These are phyloP conservation scores for Fusarium coicis DNA, from an alignment of 2,329 filamentous ascomycete genomes.

Conservation along the genomic window DNA sequence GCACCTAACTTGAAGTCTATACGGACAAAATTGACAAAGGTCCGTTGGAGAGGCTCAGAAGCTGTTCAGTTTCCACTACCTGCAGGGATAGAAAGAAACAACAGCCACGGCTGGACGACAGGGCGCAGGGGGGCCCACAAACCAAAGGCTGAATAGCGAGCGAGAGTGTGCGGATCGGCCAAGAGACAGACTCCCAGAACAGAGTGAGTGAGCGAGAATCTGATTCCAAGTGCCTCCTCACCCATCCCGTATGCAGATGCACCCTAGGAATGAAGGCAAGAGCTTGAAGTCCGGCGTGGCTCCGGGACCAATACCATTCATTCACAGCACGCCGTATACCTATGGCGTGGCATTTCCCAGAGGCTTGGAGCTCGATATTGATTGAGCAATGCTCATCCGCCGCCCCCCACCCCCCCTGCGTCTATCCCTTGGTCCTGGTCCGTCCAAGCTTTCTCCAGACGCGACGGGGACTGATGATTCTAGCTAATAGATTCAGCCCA, in stretches of 20 bases:
- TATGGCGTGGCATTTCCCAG: constrained; percentile 24
- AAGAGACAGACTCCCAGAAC: background rate
- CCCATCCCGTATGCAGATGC: constrained; percentile 16
- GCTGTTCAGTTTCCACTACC: constrained; percentile 25
- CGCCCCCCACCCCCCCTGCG: constrained; percentile 30
- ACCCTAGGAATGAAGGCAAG: constrained; percentile 29
- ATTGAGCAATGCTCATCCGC: constrained; percentile 1
- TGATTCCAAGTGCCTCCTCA: constrained; percentile 20
- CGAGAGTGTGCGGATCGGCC: constrained; percentile 23
- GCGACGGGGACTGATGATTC: constrained; percentile 17
- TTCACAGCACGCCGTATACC: background rate
- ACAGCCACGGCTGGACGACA: constrained; percentile 21
- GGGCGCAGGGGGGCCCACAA: constrained; percentile 8
- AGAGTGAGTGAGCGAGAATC: background rate
- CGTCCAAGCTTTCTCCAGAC: constrained; percentile 36
- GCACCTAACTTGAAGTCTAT: background rate
- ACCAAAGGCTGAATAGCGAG: constrained; percentile 7
- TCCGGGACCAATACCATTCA: constrained; percentile 13
- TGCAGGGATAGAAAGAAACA: constrained; percentile 29
- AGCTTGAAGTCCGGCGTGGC: constrained; percentile 27
- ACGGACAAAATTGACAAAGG: constrained; percentile 3
- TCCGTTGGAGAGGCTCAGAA: background rate
- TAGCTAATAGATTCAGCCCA: constrained; percentile 14
- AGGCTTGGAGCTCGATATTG: constrained; percentile 23
- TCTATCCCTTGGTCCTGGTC: constrained; percentile 28